phyloP scores from a whole-genome alignment of 2,329 filamentous ascomycete genomes.

The Salinomyces thailandicus region DNA sequence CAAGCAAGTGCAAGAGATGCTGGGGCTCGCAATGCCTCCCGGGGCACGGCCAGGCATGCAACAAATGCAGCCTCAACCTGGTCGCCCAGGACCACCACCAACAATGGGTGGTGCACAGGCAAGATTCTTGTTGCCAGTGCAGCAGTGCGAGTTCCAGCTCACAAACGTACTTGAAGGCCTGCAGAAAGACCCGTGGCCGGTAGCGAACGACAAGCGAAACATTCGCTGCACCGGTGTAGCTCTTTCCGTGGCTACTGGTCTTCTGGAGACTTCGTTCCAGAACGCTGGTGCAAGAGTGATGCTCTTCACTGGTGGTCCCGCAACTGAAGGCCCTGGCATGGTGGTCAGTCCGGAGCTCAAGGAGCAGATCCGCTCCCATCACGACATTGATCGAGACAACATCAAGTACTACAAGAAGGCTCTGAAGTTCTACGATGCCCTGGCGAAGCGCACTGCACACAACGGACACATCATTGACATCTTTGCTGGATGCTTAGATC shows the following conservation, averaged over 20 bases:
- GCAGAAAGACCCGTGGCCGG: slow-evolving; percentile 95
- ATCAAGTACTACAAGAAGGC: slow-evolving; percentile 99
- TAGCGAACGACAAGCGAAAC: slow-evolving; percentile 82
- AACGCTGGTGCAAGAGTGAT: slow-evolving; percentile 93
- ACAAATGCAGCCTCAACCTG: slow-evolving; percentile 53
- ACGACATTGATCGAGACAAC: slow-evolving; percentile 97
- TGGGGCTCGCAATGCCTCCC: slow-evolving; percentile 61
- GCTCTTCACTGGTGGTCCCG: slow-evolving; percentile 90
- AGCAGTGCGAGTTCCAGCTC: slow-evolving; percentile 93
- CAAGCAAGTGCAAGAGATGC: slow-evolving; percentile 99
- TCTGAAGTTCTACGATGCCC: slow-evolving; percentile 90
- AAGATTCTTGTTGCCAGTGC: slow-evolving; percentile 84
- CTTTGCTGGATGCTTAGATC: slow-evolving; percentile 92
- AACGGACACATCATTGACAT: slow-evolving; percentile 98
- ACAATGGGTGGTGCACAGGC: slow-evolving; percentile 71
- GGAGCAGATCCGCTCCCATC: slow-evolving; percentile 93
- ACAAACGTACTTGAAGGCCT: slow-evolving; percentile 92
- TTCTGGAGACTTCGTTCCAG: slow-evolving; percentile 90
- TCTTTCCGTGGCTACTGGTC: slow-evolving; percentile 84
- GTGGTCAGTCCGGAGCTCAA: slow-evolving; percentile 92
- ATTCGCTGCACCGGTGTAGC: slow-evolving; percentile 91
- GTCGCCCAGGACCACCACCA: slow-evolving; percentile 49
- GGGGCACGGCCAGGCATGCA: slow-evolving; percentile 62
- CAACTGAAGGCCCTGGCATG: slow-evolving; percentile 92
- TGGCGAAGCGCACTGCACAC: slow-evolving; percentile 88